Conservation (phyloP, 306 rosid genomes). For the Vigna angularis region DNA sequence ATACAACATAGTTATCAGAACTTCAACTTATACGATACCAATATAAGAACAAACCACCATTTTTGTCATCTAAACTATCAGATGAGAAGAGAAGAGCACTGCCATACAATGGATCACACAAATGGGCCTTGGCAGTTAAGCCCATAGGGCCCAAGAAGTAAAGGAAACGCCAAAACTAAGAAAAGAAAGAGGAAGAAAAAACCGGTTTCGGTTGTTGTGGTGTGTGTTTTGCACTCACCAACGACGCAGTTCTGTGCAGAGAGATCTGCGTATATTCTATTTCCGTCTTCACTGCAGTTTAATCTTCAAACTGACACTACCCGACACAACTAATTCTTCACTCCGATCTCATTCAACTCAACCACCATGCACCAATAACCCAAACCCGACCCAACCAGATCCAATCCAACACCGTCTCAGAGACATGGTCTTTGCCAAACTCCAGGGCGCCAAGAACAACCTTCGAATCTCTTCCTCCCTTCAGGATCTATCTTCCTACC, state of each 20-base stretch:
- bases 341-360: neutral
- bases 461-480: constrained; percentile 82
- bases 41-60: neutral
- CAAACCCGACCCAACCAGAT: neutral
- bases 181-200: neutral
- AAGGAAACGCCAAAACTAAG: neutral
- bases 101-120: no score
- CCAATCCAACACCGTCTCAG: neutral
- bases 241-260: neutral
- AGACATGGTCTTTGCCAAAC: constrained; percentile 66
- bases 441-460: constrained; percentile 49
- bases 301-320: neutral
- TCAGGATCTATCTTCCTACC: constrained; percentile 82
- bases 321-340: neutral
- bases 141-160: neutral
- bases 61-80: neutral
- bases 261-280: neutral
- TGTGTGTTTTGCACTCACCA: neutral
- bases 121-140: neutral
- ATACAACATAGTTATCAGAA: no score
- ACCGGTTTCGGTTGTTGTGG: neutral
- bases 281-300: neutral
- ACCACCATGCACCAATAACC: neutral
- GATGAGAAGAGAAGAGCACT: no score
- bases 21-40: neutral